Evolutionary conservation across 2,329 filamentous ascomycete species (phyloP).

Genomic region (Colletotrichum lentis): DNA sequence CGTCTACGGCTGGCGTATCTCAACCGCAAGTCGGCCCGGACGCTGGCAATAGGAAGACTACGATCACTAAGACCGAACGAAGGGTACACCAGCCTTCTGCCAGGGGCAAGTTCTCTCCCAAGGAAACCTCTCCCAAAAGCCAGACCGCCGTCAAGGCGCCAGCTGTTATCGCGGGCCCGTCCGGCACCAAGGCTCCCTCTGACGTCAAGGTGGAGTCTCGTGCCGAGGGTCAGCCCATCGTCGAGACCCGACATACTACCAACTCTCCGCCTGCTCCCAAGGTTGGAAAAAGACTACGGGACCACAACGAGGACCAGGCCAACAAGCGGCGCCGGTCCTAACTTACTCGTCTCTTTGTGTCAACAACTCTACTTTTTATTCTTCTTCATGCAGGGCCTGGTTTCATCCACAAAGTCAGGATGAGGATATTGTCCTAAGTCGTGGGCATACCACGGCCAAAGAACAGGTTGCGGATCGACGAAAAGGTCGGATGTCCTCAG

Average conservation of each 20-base stretch:
- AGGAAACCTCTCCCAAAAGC: background rate
- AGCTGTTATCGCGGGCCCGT: background rate
- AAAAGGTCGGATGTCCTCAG: constrained; percentile 3
- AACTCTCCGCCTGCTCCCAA: background rate
- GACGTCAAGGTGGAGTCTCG: background rate
- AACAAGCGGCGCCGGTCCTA: constrained; percentile 17
- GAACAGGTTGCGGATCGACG: background rate
- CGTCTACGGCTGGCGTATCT: background rate
- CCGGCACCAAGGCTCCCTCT: background rate
- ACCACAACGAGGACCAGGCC: background rate
- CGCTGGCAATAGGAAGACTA: background rate
- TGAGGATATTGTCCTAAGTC: background rate
- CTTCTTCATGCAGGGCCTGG: constrained; percentile 3
- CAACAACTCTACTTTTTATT: background rate
- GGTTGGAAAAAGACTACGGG: background rate
- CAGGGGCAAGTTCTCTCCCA: background rate
- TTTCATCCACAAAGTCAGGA: background rate
- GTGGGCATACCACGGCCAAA: constrained; percentile 8
- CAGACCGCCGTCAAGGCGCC: background rate
- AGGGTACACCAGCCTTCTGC: constrained; percentile 2
- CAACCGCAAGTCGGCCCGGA: background rate
- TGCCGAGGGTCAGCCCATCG: background rate
- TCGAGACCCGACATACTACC: background rate
- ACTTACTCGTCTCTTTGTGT: constrained; percentile 12
- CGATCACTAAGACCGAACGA: background rate